These are phyloP conservation scores for Pelomyxa schiedti DNA, from an alignment of 78 protist species.

Conservation along the genomic window DNA sequence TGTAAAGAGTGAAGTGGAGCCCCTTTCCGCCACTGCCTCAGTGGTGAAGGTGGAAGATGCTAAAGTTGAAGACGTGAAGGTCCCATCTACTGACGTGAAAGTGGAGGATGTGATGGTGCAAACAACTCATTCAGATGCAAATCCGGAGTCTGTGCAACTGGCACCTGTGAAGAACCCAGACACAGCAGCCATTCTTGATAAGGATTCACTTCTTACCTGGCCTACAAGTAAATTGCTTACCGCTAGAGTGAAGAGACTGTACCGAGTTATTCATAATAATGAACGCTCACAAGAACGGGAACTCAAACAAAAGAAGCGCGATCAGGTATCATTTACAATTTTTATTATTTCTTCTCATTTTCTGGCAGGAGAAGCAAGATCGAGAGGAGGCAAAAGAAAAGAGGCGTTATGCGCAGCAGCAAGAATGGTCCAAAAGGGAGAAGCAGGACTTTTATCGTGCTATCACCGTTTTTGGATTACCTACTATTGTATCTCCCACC, in stretches of 20 bases:
- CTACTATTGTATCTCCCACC: constrained; percentile 23
- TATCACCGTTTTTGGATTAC: constrained; percentile 22
- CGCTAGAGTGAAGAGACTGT: constrained; percentile 24
- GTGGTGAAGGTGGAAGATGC: too few species aligned
- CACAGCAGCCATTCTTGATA: neutral
- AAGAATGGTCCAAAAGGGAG: constrained; percentile 50
- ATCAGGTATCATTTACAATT: constrained; percentile 8
- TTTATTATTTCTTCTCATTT: neutral
- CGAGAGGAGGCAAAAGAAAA: constrained; percentile 12
- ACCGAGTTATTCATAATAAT: constrained; percentile 11
- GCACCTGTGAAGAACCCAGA: neutral
- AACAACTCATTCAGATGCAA: too few species aligned
- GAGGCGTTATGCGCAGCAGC: constrained; percentile 10
- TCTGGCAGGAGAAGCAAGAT: constrained; percentile 6
- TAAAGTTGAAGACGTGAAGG: too few species aligned
- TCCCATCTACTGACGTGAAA: too few species aligned
- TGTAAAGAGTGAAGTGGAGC: too few species aligned
- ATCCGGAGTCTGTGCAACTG: too few species aligned
- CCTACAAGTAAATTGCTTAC: constrained; percentile 35
- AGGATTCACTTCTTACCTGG: constrained; percentile 4
- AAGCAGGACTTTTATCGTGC: constrained; percentile 22
- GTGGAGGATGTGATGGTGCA: too few species aligned
- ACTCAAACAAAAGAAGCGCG: constrained; percentile 8
- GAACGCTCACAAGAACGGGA: constrained; percentile 19
- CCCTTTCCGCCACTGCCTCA: too few species aligned